These are phyloP conservation scores for Phoma herbarum DNA, from an alignment of 2,329 filamentous ascomycete genomes.

Conservation along the genomic window DNA sequence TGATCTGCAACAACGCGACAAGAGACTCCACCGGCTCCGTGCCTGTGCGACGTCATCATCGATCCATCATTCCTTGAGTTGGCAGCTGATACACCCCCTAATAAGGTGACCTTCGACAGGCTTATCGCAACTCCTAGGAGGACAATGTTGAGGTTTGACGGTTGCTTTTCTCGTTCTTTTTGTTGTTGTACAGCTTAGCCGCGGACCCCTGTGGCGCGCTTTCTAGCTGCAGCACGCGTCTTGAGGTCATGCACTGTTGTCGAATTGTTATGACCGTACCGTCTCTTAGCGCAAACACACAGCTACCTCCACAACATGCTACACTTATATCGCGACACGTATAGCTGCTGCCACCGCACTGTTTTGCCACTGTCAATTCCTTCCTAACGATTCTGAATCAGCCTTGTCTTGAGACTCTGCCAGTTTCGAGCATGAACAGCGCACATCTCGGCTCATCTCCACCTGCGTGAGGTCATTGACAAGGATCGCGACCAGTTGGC, in stretches of 20 bases:
- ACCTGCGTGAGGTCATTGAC: conserved; percentile 48
- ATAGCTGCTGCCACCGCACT: conserved; percentile 19
- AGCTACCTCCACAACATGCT: conserved; percentile 14
- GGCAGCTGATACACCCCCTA: conserved; percentile 8
- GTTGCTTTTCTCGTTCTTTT: neutral
- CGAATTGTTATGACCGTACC: conserved; percentile 18
- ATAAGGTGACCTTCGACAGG: neutral
- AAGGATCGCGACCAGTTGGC: conserved; percentile 39
- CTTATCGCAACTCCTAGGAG: neutral
- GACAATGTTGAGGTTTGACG: neutral
- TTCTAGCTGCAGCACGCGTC: conserved; percentile 19
- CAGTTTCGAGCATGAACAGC: conserved; percentile 18
- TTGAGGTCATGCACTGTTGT: conserved; percentile 14
- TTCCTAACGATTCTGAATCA: conserved; percentile 2
- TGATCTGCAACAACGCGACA: conserved; percentile 6
- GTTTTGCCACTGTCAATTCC: neutral
- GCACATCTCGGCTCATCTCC: conserved; percentile 18
- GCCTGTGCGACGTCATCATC: conserved; percentile 16
- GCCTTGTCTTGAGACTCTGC: neutral
- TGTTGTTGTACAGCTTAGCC: neutral
- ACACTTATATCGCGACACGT: conserved; percentile 18
- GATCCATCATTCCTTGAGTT: conserved; percentile 8
- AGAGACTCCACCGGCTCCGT: conserved; percentile 11
- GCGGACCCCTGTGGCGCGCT: conserved; percentile 17
- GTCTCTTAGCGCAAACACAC: conserved; percentile 13